Conservation (phyloP, 1,284 basidiomycete genomes). For the Trichosporon sp. region DNA sequence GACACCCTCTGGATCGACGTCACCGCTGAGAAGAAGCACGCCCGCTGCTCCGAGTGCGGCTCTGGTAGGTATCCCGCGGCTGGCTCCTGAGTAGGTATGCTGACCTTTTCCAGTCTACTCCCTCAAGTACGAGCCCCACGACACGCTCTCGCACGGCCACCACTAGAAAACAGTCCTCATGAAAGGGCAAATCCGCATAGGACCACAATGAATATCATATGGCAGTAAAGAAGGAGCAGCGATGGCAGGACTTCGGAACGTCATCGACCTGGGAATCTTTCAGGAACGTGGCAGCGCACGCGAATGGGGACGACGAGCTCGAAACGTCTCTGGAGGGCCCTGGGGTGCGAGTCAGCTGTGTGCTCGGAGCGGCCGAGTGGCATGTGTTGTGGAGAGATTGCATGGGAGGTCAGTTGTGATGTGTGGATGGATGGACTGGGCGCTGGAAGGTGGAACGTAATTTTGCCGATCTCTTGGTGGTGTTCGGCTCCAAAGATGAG, state of each 20-base stretch:
- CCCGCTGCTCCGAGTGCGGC: slow-evolving; percentile 88
- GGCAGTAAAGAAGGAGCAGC: slow-evolving; percentile 11
- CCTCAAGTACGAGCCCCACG: slow-evolving; percentile 54
- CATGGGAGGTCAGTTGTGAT: not conserved
- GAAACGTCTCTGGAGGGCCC: too few relatives aligned
- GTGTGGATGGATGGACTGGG: not conserved
- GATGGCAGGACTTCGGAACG: not conserved
- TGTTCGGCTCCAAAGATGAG: slow-evolving; percentile 8
- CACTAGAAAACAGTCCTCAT: slow-evolving; percentile 38
- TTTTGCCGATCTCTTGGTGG: slow-evolving; percentile 1
- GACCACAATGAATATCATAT: slow-evolving; percentile 34
- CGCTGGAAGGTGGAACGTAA: not conserved
- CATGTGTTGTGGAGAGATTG: not conserved
- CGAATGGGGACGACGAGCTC: too few relatives aligned
- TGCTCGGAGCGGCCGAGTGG: too few relatives aligned
- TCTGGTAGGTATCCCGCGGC: slow-evolving; percentile 44
- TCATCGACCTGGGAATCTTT: not conserved
- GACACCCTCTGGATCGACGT: slow-evolving; percentile 80
- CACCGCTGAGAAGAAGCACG: slow-evolving; percentile 64
- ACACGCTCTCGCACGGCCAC: slow-evolving; percentile 43
- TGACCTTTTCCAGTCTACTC: slow-evolving; percentile 46
- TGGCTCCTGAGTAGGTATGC: not conserved
- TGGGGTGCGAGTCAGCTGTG: too few relatives aligned
- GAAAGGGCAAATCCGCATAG: slow-evolving; percentile 29
- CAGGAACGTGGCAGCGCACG: not conserved